Conservation (phyloP, 495 filamentous ascomycete genomes). For the Penicillium crystallinum region DNA sequence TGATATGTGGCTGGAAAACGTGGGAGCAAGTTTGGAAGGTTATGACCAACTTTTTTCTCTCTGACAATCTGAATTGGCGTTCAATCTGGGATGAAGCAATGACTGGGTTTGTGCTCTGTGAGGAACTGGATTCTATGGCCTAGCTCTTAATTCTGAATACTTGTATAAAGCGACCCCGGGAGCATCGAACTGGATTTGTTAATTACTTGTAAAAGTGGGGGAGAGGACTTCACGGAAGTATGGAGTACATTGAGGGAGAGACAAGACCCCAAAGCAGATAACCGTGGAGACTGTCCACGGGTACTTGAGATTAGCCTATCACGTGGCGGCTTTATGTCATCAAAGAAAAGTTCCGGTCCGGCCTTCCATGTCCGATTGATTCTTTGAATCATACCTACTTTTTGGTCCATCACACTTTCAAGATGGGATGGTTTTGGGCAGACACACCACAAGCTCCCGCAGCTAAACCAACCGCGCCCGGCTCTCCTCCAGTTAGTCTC, state of each 20-base stretch:
- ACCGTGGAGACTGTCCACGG: too few relatives aligned
- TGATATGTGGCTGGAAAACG: slow-evolving; percentile 25
- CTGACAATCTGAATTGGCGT: slow-evolving; percentile 19
- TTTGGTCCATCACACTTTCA: slow-evolving; percentile 7
- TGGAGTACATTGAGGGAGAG: too few relatives aligned
- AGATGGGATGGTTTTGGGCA: slow-evolving; percentile 99
- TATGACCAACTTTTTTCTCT: slow-evolving; percentile 23
- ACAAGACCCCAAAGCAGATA: too few relatives aligned
- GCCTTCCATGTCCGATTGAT: slow-evolving; percentile 13
- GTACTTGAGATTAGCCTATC: background rate
- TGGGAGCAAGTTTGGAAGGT: slow-evolving; percentile 27
- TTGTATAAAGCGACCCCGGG: too few relatives aligned
- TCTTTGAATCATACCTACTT: background rate
- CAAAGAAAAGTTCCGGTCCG: background rate
- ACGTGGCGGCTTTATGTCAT: slow-evolving; percentile 12
- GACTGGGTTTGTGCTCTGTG: slow-evolving; percentile 18
- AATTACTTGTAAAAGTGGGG: too few relatives aligned
- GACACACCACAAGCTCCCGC: slow-evolving; percentile 51
- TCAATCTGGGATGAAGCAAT: slow-evolving; percentile 29
- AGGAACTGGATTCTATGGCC: slow-evolving; percentile 5
- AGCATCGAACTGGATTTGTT: too few relatives aligned
- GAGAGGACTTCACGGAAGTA: too few relatives aligned
- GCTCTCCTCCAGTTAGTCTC: slow-evolving; percentile 63
- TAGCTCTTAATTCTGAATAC: background rate
- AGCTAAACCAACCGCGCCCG: slow-evolving; percentile 34